Evolutionary conservation across 1,284 basidiomycete species (phyloP).

Genomic region (Trametes sp.): DNA sequence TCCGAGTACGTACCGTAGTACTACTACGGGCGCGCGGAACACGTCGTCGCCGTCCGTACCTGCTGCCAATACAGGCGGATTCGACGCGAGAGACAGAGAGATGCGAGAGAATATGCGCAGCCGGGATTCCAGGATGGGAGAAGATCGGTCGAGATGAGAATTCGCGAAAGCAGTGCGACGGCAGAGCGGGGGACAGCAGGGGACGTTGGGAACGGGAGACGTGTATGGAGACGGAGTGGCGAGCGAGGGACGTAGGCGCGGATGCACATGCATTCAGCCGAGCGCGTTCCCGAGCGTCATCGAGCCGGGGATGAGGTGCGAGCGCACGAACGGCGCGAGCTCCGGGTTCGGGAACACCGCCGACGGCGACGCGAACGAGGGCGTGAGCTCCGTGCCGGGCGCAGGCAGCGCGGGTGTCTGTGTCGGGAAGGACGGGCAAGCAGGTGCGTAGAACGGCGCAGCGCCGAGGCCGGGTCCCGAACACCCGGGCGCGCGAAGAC

Average conservation of each 20-base stretch:
- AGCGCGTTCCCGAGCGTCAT: constrained; percentile 35
- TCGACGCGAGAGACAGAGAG: neutral
- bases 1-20: constrained; percentile 2
- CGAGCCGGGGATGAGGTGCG: constrained; percentile 25
- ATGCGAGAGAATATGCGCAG: neutral
- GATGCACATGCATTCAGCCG: constrained; percentile 18
- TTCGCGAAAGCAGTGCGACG: neutral
- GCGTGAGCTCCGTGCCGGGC: neutral
- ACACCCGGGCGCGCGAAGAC: constrained; percentile 24
- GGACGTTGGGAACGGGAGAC: neutral
- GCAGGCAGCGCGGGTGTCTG: neutral
- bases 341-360: constrained; percentile 25
- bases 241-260: too few species aligned
- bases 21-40: neutral
- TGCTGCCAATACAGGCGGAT: neutral
- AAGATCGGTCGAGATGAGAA: neutral
- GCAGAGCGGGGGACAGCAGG: neutral
- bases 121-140: too few species aligned
- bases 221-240: neutral
- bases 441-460: constrained; percentile 6
- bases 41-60: neutral
- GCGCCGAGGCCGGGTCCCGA: constrained; percentile 5
- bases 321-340: constrained; percentile 25
- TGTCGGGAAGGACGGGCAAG: neutral
- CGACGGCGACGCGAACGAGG: constrained; percentile 4